Evolutionary conservation across 2,329 filamentous ascomycete species (phyloP).

Genomic region (Elsinoe australis): DNA sequence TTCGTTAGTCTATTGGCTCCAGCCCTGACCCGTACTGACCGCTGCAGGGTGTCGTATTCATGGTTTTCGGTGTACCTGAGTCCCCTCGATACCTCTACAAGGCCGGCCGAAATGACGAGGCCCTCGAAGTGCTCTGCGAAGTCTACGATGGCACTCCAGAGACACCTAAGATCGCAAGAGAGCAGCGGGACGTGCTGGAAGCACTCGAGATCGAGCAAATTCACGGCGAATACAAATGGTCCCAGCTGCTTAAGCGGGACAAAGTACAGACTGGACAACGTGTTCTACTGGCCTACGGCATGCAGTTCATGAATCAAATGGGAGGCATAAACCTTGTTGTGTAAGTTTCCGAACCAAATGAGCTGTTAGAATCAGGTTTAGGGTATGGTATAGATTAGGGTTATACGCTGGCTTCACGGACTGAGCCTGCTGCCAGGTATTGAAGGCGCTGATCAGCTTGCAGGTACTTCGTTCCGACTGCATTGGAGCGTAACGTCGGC

Average conservation of each 20-base stretch:
- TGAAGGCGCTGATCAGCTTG: neutral
- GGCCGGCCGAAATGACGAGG: constrained; percentile 28
- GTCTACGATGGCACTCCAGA: constrained; percentile 28
- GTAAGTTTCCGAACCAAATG: constrained; percentile 20
- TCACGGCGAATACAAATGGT: constrained; percentile 35
- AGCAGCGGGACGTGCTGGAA: constrained; percentile 32
- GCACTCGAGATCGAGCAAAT: constrained; percentile 32
- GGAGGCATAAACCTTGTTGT: constrained; percentile 36
- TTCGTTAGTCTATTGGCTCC: constrained; percentile 23
- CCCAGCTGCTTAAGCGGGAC: constrained; percentile 34
- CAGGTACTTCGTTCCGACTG: constrained; percentile 38
- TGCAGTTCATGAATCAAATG: constrained; percentile 37
- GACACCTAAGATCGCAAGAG: constrained; percentile 25
- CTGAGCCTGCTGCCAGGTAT: no score
- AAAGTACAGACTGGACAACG: constrained; percentile 35
- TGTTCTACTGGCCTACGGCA: constrained; percentile 35
- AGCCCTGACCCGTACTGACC: constrained; percentile 21
- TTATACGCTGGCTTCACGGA: neutral
- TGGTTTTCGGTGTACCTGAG: constrained; percentile 35
- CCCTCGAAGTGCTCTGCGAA: constrained; percentile 30
- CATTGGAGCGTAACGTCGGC: constrained; percentile 42
- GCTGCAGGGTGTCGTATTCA: constrained; percentile 31
- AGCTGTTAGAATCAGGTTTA: neutral
- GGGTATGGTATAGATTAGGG: neutral
- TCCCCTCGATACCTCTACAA: constrained; percentile 36